Percentiles rank a stretch among this genome's conserved stretches.
phyloP scores from a whole-genome alignment of 805 yeast genomes.

The Torulaspora indica region DNA sequence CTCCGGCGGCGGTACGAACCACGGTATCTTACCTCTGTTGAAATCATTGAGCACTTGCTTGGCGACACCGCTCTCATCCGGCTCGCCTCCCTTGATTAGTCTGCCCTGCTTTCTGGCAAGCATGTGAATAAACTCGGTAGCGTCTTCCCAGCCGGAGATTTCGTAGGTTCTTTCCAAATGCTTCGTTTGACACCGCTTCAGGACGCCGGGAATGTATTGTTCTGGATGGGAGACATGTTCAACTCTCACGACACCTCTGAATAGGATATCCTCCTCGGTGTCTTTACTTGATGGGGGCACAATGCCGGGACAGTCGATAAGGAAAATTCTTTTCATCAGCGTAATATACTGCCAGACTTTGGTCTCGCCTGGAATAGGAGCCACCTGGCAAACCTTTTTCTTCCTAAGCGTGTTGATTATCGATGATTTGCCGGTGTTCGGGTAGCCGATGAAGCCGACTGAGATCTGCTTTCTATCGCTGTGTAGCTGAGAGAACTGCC shows the following conservation, averaged over 20 bases:
- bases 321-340: constrained; percentile 88
- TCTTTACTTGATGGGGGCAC: constrained; percentile 94
- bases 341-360: constrained; percentile 99
- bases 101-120: constrained; percentile 92
- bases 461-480: constrained; percentile 93
- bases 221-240: constrained; percentile 95
- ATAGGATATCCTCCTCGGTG: constrained; percentile 82
- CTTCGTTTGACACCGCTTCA: constrained; percentile 77
- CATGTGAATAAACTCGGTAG: constrained; percentile 80
- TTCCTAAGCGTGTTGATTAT: constrained; percentile 88
- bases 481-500: constrained; percentile 89
- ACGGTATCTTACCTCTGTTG: constrained; percentile 95
- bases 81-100: constrained; percentile 93
- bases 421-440: constrained; percentile 96
- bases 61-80: constrained; percentile 90
- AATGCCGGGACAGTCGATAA: constrained; percentile 98
- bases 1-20: constrained; percentile 94
- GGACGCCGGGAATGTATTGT: constrained; percentile 84
- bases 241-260: constrained; percentile 98
- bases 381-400: constrained; percentile 94
- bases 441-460: constrained; percentile 96
- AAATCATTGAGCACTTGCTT: constrained; percentile 88
- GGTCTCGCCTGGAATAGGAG: constrained; percentile 98
- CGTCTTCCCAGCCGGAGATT: constrained; percentile 78
- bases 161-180: constrained; percentile 95